A percentile compares a stretch with the other conserved stretches of the same genome.
These are phyloP conservation scores for Pichia sp. DNA, from an alignment of 1,139 yeast species.

Conservation along the genomic window DNA sequence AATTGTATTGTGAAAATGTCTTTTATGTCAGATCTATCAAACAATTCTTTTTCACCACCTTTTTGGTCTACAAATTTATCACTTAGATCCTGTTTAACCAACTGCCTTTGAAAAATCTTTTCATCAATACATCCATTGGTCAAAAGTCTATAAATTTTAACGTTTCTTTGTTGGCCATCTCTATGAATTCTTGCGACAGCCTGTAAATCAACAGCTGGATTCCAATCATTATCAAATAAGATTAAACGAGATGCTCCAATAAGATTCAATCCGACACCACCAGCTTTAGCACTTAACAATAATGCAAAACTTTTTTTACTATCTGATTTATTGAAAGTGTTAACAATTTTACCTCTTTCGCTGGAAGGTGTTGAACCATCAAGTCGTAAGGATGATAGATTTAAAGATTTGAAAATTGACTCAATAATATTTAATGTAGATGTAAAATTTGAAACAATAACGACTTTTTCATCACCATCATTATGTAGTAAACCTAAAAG, in stretches of 20 bases:
- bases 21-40: constrained; percentile 58
- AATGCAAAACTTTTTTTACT: constrained; percentile 51
- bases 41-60: constrained; percentile 40
- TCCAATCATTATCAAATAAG: constrained; percentile 46
- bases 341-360: constrained; percentile 60
- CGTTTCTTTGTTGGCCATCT: constrained; percentile 82
- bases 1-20: constrained; percentile 59
- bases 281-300: constrained; percentile 81
- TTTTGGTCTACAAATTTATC: constrained; percentile 65
- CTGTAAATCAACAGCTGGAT: constrained; percentile 87
- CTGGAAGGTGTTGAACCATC: constrained; percentile 81
- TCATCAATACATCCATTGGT: constrained; percentile 93
- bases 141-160: constrained; percentile 73
- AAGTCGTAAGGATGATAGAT: constrained; percentile 52
- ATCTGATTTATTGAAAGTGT: constrained; percentile 53
- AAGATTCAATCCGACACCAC: constrained; percentile 89
- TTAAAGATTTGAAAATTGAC: constrained; percentile 43
- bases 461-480: constrained; percentile 58
- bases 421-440: constrained; percentile 79
- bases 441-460: constrained; percentile 83
- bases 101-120: constrained; percentile 89
- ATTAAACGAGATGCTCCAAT: constrained; percentile 86
- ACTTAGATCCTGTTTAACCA: constrained; percentile 76
- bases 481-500: constrained; percentile 43
- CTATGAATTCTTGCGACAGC: constrained; percentile 96